Percentiles rank a stretch among this genome's conserved stretches.
phyloP scores from a whole-genome alignment of 371 early-diverging fungal species.

The Rhizopus sp. region DNA sequence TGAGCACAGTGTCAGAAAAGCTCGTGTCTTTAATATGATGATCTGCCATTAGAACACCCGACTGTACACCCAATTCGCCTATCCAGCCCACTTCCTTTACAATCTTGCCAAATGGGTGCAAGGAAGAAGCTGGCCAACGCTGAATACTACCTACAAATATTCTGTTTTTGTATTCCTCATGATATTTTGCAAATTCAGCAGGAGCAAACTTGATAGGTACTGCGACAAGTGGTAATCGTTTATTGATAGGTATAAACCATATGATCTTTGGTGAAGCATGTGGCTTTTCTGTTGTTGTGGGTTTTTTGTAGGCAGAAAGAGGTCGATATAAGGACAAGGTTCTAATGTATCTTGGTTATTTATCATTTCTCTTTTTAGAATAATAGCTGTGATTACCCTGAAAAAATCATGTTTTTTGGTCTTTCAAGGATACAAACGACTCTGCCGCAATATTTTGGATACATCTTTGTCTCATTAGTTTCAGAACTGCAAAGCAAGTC shows the following conservation, averaged over 20 bases:
- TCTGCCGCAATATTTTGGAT: constrained; percentile 36
- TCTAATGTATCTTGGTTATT: constrained; percentile 11
- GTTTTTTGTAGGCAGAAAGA: constrained; percentile 15
- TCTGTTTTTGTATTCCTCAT: constrained; percentile 40
- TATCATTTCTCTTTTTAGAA: not conserved
- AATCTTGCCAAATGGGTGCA: constrained; percentile 46
- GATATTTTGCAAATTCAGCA: constrained; percentile 32
- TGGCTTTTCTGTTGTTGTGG: constrained; percentile 22
- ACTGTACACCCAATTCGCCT: constrained; percentile 40
- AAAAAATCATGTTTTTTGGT: constrained; percentile 30
- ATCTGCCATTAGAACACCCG: constrained; percentile 37
- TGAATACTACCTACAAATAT: constrained; percentile 39
- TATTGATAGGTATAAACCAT: constrained; percentile 72
- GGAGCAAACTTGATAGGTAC: constrained; percentile 50
- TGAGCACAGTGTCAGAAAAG: constrained; percentile 26
- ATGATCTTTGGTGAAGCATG: constrained; percentile 30
- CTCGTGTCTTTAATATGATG: constrained; percentile 40
- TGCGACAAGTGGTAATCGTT: constrained; percentile 62
- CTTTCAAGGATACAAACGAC: constrained; percentile 40
- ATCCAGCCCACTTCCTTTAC: constrained; percentile 45
- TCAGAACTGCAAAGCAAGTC: constrained; percentile 33
- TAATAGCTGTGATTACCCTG: constrained; percentile 29
- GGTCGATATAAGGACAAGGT: constrained; percentile 37
- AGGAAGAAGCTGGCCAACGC: constrained; percentile 43
- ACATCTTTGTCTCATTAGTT: constrained; percentile 1